Percentiles rank a stretch among this genome's conserved stretches.
Conservation (phyloP, 495 filamentous ascomycete species). For the Aspergillus sclerotioniger region DNA sequence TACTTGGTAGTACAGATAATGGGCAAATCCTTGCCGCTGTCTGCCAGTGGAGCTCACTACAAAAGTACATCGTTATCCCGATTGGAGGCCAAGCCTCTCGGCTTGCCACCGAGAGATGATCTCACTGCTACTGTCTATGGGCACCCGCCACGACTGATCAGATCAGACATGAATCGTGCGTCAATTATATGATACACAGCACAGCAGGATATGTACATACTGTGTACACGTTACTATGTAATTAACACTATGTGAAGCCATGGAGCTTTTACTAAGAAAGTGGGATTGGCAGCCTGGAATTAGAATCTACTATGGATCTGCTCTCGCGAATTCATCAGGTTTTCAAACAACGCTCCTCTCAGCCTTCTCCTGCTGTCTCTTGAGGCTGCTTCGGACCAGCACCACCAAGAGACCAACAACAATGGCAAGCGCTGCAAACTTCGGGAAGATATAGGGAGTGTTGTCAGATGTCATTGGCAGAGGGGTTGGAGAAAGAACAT, state of each 20-base stretch:
- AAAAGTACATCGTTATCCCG: background rate
- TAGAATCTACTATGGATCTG: background rate
- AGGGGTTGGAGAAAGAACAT: conserved; percentile 5
- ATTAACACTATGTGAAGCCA: too few relatives aligned
- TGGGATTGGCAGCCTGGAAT: too few relatives aligned
- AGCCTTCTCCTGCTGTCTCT: conserved; percentile 6
- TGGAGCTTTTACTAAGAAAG: too few relatives aligned
- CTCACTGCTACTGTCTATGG: background rate
- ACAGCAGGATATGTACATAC: too few relatives aligned
- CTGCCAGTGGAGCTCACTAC: background rate
- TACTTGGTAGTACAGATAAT: background rate
- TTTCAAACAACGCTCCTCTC: conserved; percentile 18
- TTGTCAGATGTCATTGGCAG: conserved; percentile 11
- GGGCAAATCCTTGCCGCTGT: background rate
- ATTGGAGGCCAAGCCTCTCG: background rate
- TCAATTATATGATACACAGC: too few relatives aligned
- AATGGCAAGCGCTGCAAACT: conserved; percentile 12
- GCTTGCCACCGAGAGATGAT: background rate
- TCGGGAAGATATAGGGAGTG: conserved; percentile 13
- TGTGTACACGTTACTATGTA: too few relatives aligned
- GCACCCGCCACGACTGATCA: background rate
- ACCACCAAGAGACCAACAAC: conserved; percentile 17
- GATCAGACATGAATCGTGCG: too few relatives aligned
- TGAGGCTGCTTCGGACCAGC: conserved; percentile 10
- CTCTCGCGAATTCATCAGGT: background rate